Conservation (phyloP, 768 basidiomycete species). For the Leccinellum rugosiceps region DNA sequence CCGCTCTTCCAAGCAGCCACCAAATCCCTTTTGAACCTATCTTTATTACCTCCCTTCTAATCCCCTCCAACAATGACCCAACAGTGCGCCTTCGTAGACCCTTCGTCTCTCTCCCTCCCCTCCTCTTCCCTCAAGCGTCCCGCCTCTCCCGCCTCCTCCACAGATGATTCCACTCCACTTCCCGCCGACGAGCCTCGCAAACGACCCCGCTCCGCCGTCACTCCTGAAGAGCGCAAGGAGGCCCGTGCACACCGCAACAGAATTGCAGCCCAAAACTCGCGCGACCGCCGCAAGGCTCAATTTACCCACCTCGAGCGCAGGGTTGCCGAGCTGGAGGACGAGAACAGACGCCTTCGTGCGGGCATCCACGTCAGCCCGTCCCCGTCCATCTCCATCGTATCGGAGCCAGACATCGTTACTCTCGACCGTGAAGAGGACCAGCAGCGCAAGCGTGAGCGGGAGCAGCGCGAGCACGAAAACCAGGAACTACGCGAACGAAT, state of each 20-base stretch:
- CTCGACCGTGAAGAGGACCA: conserved; percentile 28
- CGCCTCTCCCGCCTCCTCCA: conserved; percentile 25
- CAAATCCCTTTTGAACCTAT: conserved; percentile 16
- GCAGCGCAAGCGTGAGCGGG: conserved; percentile 35
- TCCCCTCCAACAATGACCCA: conserved; percentile 19
- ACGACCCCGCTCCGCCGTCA: conserved; percentile 59
- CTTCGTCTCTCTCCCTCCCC: conserved; percentile 38
- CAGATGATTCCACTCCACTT: conserved; percentile 7
- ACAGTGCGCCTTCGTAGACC: conserved; percentile 34
- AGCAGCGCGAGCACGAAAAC: conserved; percentile 61
- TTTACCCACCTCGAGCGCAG: conserved; percentile 63
- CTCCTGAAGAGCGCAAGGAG: conserved; percentile 79
- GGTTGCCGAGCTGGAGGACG: conserved; percentile 75
- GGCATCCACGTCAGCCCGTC: conserved; percentile 36
- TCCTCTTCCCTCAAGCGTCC: conserved; percentile 31
- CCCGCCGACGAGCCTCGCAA: conserved; percentile 56
- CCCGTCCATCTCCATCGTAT: conserved; percentile 8
- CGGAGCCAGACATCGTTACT: conserved; percentile 24
- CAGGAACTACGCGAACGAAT: conserved; percentile 73
- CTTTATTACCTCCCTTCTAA: conserved; percentile 16
- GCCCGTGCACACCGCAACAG: conserved; percentile 89
- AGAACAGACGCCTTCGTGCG: conserved; percentile 73
- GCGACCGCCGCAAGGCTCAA: conserved; percentile 87
- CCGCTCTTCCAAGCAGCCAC: conserved; percentile 20
- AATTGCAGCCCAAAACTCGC: conserved; percentile 90